Evolutionary conservation across 306 rosid genomes (phyloP).

Genomic region (Chamaecrista fasciculata): DNA sequence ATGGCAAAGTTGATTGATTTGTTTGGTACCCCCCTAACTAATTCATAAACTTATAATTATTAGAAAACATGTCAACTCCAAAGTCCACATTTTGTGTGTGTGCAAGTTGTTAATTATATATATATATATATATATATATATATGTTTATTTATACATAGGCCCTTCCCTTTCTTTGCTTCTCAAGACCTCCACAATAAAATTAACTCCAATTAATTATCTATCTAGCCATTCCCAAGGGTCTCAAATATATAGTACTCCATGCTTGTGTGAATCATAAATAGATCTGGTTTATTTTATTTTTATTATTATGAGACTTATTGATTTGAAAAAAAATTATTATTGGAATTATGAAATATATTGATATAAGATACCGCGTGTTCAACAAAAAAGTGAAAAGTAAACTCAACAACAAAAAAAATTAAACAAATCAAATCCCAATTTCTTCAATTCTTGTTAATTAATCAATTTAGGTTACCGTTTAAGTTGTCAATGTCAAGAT

Average conservation of each 20-base stretch:
- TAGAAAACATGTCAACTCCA: slow-evolving; percentile 25
- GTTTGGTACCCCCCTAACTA: slow-evolving; percentile 8
- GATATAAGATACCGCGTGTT: no score
- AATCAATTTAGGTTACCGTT: slow-evolving; percentile 4
- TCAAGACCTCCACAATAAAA: not conserved
- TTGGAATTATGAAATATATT: no score
- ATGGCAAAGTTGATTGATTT: slow-evolving; percentile 20
- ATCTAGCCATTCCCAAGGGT: no score
- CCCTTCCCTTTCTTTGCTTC: slow-evolving; percentile 15
- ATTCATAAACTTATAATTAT: not conserved
- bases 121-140: no score
- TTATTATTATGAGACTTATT: no score
- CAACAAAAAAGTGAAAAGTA: no score
- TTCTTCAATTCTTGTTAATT: not conserved
- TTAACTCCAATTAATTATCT: no score
- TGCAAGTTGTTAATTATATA: slow-evolving; percentile 24
- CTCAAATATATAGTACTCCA: no score
- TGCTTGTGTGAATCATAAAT: no score
- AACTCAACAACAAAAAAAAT: not conserved
- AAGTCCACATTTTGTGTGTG: not conserved
- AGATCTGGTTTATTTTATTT: no score
- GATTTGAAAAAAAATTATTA: no score
- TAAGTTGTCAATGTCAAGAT: slow-evolving; percentile 22
- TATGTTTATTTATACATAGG: no score
- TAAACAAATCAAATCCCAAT: slow-evolving; percentile 8